These are phyloP conservation scores for Asterella californica DNA, from an alignment of 225 moss, liverwort and hornwort genomes.

Conservation along the genomic window DNA sequence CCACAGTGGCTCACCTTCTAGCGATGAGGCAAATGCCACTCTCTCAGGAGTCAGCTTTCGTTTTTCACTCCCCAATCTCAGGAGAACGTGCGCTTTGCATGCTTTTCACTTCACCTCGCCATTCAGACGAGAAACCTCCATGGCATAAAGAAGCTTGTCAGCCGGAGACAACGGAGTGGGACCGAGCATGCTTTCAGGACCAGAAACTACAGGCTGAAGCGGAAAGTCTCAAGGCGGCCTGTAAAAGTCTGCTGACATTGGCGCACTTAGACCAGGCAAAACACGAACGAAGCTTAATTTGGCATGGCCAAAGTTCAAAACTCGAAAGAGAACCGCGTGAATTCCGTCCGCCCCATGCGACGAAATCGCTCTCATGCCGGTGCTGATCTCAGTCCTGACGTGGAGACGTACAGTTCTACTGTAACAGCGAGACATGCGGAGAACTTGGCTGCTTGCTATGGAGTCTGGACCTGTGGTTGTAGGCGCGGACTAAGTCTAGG, in stretches of 20 bases:
- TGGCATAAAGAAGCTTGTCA: background rate
- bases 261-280: background rate
- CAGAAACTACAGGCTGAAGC: background rate
- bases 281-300: background rate
- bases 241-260: background rate
- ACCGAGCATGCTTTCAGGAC: background rate
- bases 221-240: background rate
- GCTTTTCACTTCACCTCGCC: background rate
- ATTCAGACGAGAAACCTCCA: background rate
- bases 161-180: background rate
- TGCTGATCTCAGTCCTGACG: background rate
- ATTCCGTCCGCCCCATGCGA: background rate
- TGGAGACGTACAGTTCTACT: background rate
- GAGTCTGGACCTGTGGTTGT: background rate
- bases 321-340: background rate
- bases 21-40: too few relatives aligned
- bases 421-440: background rate
- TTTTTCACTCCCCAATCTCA: background rate
- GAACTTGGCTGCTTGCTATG: background rate
- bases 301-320: background rate
- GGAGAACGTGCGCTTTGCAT: background rate
- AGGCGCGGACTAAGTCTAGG: background rate
- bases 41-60: too few relatives aligned
- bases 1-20: too few relatives aligned
- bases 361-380: background rate